Base-by-base conservation (phyloP, 163 green algal species). In the Volvox carteri region DNA sequence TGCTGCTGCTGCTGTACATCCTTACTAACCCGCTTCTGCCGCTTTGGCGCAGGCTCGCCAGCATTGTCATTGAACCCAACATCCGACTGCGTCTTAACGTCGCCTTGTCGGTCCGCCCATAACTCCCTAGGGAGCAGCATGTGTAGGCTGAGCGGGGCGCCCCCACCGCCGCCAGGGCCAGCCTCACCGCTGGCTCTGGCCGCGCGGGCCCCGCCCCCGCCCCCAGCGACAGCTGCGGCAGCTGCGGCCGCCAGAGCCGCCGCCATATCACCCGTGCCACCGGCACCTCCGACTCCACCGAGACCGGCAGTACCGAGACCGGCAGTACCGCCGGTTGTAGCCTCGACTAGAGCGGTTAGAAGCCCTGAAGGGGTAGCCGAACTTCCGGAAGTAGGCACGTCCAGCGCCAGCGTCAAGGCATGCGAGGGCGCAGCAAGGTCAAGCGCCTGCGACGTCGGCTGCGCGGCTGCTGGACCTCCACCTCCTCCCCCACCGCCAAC, bases 1-100 rank as follows among this genome's bases (percentile, higher is more conserved):
- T 74, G 48, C 48, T 68, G 75, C 75, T 33, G 75, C 33, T 33
- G 33, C 37, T 46, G 62, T 4, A 52, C 1, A 19, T 86, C 79
- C 6, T 52, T 56, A 50, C 79, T 86, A 19, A 67, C 21, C 1
- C 79, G 79, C 62, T 86, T 86, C 79, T 86, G 79, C 18, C 79
- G 42, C 62, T 86, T 86, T n/a, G 62, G 28, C 25, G 79, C 44
- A 2, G 79, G 79, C 79, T 86, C 76, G 30, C 33, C 44, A 44
- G 25, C 62, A 18, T 1, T 30, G 12, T 62, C 78, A 41, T 52
- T 33, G 52, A 60, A 41, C 1, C 76, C 76, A 21, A 23, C 75
- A 33, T 84, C 46, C 4, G 28, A 28, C 73, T 41, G 73, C 25
- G 73, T 62, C 44, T 80, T 75, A 12, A 16, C 30, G 6, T 75